Evolutionary conservation across 2,329 filamentous ascomycete genomes (phyloP).

Genomic region (Tothia fuscella): DNA sequence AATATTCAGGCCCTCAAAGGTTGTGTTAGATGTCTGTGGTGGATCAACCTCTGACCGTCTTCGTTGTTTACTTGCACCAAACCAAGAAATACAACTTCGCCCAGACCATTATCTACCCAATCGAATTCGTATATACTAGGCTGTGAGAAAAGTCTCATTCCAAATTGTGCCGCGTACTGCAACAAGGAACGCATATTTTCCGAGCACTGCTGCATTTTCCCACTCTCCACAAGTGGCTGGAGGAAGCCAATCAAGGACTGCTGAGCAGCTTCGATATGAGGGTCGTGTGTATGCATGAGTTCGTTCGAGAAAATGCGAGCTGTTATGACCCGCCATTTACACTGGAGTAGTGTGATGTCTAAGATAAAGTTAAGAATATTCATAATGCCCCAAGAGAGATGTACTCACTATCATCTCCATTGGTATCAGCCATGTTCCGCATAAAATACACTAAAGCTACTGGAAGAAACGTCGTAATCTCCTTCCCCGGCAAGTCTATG

Average conservation of each 20-base stretch:
- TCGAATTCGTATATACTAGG: neutral
- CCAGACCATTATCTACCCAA: neutral
- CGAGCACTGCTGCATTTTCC: neutral
- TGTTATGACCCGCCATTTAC: neutral
- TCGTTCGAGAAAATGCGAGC: neutral
- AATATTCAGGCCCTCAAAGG: too few relatives aligned
- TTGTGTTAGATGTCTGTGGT: too few relatives aligned
- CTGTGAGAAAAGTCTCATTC: neutral
- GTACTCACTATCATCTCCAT: neutral
- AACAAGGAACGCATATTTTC: neutral
- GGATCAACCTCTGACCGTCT: too few relatives aligned
- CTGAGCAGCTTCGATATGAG: neutral
- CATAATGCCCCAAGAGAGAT: neutral
- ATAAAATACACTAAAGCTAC: neutral
- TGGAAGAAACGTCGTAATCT: neutral
- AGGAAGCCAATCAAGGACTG: neutral
- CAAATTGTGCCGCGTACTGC: neutral
- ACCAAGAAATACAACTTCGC: neutral
- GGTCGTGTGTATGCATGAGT: neutral
- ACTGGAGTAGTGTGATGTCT: neutral
- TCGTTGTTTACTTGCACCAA: neutral
- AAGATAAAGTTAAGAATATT: neutral
- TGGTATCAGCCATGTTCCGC: neutral
- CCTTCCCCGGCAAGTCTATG: neutral
- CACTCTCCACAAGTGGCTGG: neutral